Percentiles rank a stretch among this genome's conserved stretches.
Evolutionary conservation across 2,329 filamentous ascomycete species (phyloP).

Genomic region (Aspergillus ruber): DNA sequence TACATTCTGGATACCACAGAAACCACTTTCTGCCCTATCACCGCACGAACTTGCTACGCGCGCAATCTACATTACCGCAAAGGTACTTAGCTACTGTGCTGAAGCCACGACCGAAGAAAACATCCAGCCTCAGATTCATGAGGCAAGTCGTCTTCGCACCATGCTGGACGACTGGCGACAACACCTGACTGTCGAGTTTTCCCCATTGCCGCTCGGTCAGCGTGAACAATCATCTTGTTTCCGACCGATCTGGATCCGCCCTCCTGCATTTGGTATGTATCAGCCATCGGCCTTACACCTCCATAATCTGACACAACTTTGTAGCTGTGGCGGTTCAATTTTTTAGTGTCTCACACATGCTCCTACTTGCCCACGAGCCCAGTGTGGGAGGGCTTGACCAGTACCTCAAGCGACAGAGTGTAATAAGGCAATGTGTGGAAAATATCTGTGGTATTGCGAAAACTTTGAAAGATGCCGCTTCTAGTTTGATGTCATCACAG

Average conservation of each 20-base stretch:
- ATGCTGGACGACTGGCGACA: constrained; percentile 20
- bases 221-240: constrained; percentile 6
- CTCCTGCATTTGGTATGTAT: constrained; percentile 16
- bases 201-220: constrained; percentile 12
- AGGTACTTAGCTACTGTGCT: constrained; percentile 17
- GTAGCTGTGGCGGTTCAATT: constrained; percentile 18
- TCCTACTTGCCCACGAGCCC: constrained; percentile 17
- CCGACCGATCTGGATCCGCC: constrained; percentile 18
- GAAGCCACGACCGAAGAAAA: constrained; percentile 6
- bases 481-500: constrained; percentile 20
- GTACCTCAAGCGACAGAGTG: constrained; percentile 12
- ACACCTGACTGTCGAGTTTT: constrained; percentile 20
- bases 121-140: constrained; percentile 8
- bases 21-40: constrained; percentile 41
- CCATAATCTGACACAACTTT: not conserved
- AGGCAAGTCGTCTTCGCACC: constrained; percentile 10
- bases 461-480: constrained; percentile 17
- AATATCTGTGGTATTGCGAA: constrained; percentile 21
- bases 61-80: constrained; percentile 16
- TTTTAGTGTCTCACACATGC: constrained; percentile 13
- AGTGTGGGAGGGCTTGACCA: constrained; percentile 13
- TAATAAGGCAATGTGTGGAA: constrained; percentile 12
- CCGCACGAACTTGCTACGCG: constrained; percentile 49
- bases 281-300: not conserved
- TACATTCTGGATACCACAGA: constrained; percentile 52